Evolutionary conservation across 2,329 filamentous ascomycete genomes (phyloP), one percentile per base, ranked within the genome.

Genomic region (Aotearoamyces nothofagi): DNA sequence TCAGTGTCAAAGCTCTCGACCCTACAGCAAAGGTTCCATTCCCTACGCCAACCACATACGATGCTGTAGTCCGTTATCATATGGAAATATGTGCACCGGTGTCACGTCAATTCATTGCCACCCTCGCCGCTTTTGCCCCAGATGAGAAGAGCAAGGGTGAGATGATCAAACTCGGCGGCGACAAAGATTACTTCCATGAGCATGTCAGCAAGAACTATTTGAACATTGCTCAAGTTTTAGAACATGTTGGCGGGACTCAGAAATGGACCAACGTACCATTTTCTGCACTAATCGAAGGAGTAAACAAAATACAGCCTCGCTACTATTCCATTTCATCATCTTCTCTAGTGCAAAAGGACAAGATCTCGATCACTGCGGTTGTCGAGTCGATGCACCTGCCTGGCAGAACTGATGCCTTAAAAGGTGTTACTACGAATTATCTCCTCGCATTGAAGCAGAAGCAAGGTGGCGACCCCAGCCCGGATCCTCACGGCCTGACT

Each of bases 321-420:
- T 98, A 96, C 66, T 98, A 98, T 63, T 98, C 92, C 27, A 98
- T 98, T 54, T 98, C 90, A 2, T 98, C 92, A 1, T 96, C 90
- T 1, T 94, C 90, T 5, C 55, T 84, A 6, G 86, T 92, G 10
- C 86, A 98, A 51, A 86, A 90, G 51, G 77, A 92, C 57, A 87
- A 84, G 60, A 84, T 98, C 41, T 82, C 90, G 35, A 79, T 98
- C 46, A 98, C 90, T 10, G 87, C 87, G 33, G 78, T 96, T 22
- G 87, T 98, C 34, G 90, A 96, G 53, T 82, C 77, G 9, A 68
- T 84, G 42, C 58, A 70, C 34, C 69, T 92, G 39, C 75, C 83
- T 12, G 80, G 80, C 40, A 76, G 82, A 27, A 63, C 69, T 17
- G 77, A 92, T 27, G 57, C 66, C 6, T 80, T 98, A 57, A 86